These are phyloP conservation scores for Podaxis sp. DNA, from an alignment of 768 basidiomycete species.

Conservation along the genomic window DNA sequence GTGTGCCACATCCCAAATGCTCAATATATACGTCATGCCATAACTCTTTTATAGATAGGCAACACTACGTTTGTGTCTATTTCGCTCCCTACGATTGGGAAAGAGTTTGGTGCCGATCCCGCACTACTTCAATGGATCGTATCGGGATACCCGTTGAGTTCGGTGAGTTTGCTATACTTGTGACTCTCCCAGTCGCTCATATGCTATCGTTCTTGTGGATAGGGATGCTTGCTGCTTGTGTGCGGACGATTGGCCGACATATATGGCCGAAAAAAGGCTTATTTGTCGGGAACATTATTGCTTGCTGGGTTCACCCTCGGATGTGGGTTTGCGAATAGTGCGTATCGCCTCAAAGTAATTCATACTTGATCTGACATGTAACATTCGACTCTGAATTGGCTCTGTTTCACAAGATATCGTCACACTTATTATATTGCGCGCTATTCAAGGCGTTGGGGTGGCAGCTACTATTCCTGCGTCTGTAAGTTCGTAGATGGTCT, in stretches of 20 bases:
- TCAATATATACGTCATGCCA: background rate
- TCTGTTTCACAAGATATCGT: constrained; percentile 49
- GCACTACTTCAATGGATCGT: constrained; percentile 59
- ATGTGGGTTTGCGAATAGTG: constrained; percentile 58
- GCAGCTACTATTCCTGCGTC: constrained; percentile 74
- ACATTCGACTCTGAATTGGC: background rate
- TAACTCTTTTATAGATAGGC: constrained; percentile 24
- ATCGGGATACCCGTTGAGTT: constrained; percentile 64
- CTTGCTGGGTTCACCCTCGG: constrained; percentile 56
- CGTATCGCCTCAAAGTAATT: background rate
- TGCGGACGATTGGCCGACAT: constrained; percentile 77
- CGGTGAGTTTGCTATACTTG: constrained; percentile 29
- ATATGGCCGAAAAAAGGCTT: constrained; percentile 68
- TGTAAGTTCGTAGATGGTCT: constrained; percentile 29
- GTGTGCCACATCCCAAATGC: constrained; percentile 17
- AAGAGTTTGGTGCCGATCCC: constrained; percentile 43
- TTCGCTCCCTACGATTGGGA: constrained; percentile 46
- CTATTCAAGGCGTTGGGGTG: constrained; percentile 68
- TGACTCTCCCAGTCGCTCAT: background rate
- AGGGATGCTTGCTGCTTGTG: constrained; percentile 78
- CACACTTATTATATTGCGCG: constrained; percentile 68
- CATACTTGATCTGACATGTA: constrained; percentile 27
- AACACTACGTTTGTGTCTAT: constrained; percentile 47
- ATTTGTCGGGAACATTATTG: constrained; percentile 53
- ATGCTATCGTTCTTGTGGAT: background rate